phyloP scores from a whole-genome alignment of 345 rosid species.

The Syzygium aqueum region DNA sequence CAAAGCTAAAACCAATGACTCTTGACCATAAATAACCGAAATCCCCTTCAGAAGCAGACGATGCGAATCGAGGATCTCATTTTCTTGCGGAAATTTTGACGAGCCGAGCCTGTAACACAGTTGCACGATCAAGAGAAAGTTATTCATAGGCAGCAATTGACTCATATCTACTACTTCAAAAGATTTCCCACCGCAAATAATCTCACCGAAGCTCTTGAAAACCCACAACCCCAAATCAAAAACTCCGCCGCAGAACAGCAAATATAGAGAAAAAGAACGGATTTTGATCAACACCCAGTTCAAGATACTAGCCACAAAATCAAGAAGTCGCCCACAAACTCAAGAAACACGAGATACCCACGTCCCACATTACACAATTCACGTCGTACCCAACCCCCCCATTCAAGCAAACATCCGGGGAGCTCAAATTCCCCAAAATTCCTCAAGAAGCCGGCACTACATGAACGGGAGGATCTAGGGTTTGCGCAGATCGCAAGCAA shows the following conservation, averaged over 20 bases:
- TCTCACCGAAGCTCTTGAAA: background rate
- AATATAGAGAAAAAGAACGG: background rate
- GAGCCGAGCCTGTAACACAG: background rate
- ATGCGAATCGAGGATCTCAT: constrained; percentile 3
- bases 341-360: background rate
- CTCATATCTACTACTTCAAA: background rate
- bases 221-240: background rate
- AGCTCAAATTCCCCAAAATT: background rate
- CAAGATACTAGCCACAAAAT: constrained; percentile 1
- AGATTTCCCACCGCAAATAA: background rate
- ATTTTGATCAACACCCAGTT: constrained; percentile 22
- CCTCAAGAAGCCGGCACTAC: background rate
- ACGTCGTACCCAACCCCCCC: background rate
- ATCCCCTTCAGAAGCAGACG: constrained; percentile 2
- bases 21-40: background rate
- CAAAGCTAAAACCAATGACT: background rate
- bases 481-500: background rate
- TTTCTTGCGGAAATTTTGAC: background rate
- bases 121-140: background rate
- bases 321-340: background rate
- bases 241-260: background rate
- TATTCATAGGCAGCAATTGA: background rate
- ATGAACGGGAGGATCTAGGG: background rate
- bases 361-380: background rate
- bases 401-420: background rate